Evolutionary conservation across 2,329 filamentous ascomycete genomes (phyloP).

Genomic region (Pleoardoris graminearum): DNA sequence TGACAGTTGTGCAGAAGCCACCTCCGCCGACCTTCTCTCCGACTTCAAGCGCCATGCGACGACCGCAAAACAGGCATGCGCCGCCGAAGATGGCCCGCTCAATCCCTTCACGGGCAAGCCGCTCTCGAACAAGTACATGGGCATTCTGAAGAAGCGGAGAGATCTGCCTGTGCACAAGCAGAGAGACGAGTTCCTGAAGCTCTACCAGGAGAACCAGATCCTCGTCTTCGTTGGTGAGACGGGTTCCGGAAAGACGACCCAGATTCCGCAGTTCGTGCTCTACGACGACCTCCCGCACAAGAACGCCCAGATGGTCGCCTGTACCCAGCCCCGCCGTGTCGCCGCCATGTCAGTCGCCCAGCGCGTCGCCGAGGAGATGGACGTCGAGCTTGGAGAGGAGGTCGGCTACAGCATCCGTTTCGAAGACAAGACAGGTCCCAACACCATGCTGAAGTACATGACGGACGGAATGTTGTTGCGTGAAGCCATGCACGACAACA

Average conservation of each 20-base stretch:
- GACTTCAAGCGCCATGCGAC: slow-evolving; percentile 77
- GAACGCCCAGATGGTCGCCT: slow-evolving; percentile 87
- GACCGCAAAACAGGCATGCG: slow-evolving; percentile 72
- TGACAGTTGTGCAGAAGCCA: slow-evolving; percentile 16
- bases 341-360: slow-evolving; percentile 98
- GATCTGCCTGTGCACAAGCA: slow-evolving; percentile 91
- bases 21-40: slow-evolving; percentile 53
- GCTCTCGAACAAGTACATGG: slow-evolving; percentile 84
- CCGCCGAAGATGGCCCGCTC: slow-evolving; percentile 75
- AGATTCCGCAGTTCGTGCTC: slow-evolving; percentile 97
- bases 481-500: slow-evolving; percentile 90
- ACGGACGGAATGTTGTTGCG: slow-evolving; percentile 97
- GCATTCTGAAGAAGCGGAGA: slow-evolving; percentile 80
- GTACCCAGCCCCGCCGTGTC: slow-evolving; percentile 95
- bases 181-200: slow-evolving; percentile 87
- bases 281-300: slow-evolving; percentile 93
- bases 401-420: slow-evolving; percentile 98
- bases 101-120: slow-evolving; percentile 84
- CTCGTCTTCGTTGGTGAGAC: slow-evolving; percentile 99
- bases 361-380: slow-evolving; percentile 94
- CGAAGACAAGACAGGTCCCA: slow-evolving; percentile 85
- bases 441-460: slow-evolving; percentile 98
- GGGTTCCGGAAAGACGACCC: slow-evolving; percentile 98
- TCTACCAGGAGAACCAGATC: slow-evolving; percentile 93
- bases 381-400: slow-evolving; percentile 85